Evolutionary conservation across 2,329 filamentous ascomycete species (phyloP), one percentile per base, ranked within the genome.

Genomic region (Colletotrichum tropicale): DNA sequence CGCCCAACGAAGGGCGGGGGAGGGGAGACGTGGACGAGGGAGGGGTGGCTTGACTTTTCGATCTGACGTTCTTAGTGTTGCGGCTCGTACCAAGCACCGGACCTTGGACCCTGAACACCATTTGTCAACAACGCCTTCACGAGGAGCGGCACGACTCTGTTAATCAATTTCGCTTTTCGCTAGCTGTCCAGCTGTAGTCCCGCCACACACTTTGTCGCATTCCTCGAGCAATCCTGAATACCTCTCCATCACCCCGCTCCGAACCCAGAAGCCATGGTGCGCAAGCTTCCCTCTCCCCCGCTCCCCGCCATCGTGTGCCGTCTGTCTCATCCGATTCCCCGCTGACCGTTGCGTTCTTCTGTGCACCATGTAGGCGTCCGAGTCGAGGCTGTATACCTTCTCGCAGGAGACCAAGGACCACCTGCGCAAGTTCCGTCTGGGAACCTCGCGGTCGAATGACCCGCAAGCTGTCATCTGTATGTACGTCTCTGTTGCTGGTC

Each of bases 381-480:
- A 98, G 89, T 93, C 95, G 77, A 91, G 96, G 80, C 91, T 98
- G 77, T 98, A 98, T 88, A 95, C 94, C 75, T 98, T 98, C 91
- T 98, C 96, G 36, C 91, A 93, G 78, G 95, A 97, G 86, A 98
- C 95, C 61, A 97, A 94, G 86, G 93, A 96, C 79, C 93, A 96
- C 82, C 91, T 99, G 79, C 94, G 95, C 85, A 98, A 98, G 86
- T 99, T 99, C 88, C 94, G 97, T 66, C 90, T 99, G 32, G 92
- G 94, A 30, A 98, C 97, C 3, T 98, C 96, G 38, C 90, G 97
- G 78, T 93, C 95, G 68, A 96, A 94, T 83, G 93, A 94, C 62
- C 94, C 96, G 1, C 95, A 98, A 87, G 97, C 96, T 76, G 93
- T 98, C 77, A 98, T 99, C 80, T 98, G 97, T 98, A 94, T 86